Base-by-base conservation (phyloP, 1,139 yeast genomes). In the Debaryomycetaceae sp. region DNA sequence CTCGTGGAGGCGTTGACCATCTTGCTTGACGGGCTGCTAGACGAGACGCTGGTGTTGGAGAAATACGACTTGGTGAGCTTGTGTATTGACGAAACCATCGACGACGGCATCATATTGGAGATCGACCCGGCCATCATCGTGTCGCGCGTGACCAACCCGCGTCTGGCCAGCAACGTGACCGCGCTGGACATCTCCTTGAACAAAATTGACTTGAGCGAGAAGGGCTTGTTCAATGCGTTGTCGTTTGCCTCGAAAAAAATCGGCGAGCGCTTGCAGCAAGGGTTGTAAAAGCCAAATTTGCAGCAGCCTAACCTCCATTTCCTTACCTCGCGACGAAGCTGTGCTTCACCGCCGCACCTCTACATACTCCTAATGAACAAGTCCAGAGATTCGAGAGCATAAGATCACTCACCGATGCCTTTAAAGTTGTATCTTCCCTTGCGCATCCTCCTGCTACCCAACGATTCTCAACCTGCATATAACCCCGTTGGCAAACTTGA, bases 81-180 rank as follows among this genome's bases (percentile, higher is more conserved):
- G 54, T 86, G 94, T 7, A 73, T 89, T 29, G 98, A 91, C 56
- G 98, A 91, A 60, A 75, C 94, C 16, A 69, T 91, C 35, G 98
- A 91, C 53, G 93, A 84, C 46, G 96, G 97, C 17, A 78, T 91
- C 42, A 79, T 93, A 40, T 70, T 93, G 45, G 97, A 91, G 58
- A 82, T 88, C 25, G 97, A 91, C 49, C 79, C 95, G 3, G 77
- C 82, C 27, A 78, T 86, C 30, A 84, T 91, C 46, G 91, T 89
- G 4, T 76, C 94, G 13, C 74, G 98, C 56, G 96, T 89, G 12
- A 83, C 96, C 20, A 76, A 78, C 44, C 80, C 93, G 18, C 58
- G 73, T 17, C 71, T 67, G 17, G 39, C 46, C 20, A 39, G 44
- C 17, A 46, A 40, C 18, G 42, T 51, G 25, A 43, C 55, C 25